Evolutionary conservation across 768 basidiomycete genomes (phyloP).

Genomic region (Leccinum truebloodii): DNA sequence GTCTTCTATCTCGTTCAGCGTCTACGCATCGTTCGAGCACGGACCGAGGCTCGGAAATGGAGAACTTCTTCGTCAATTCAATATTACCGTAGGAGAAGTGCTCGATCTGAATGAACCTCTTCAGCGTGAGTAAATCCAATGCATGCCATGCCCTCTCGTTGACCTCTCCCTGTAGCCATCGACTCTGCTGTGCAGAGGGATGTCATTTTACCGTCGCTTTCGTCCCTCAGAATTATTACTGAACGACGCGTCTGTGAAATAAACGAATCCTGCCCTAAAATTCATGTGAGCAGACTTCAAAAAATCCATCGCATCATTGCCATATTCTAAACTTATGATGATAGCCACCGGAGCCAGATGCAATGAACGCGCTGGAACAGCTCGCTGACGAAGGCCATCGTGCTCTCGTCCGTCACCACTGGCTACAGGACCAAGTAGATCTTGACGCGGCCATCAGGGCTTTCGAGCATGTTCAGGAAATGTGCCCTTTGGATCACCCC

Average conservation of each 20-base stretch:
- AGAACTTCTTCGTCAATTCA: neutral
- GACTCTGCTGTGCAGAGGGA: neutral
- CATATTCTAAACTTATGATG: neutral
- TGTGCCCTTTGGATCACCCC: neutral
- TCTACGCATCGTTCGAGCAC: neutral
- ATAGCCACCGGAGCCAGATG: neutral
- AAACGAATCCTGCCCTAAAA: neutral
- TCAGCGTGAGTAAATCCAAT: neutral
- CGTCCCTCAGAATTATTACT: neutral
- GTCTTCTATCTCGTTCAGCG: neutral
- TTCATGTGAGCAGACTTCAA: neutral
- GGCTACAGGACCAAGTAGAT: neutral
- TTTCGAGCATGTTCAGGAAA: neutral
- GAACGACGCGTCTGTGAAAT: neutral
- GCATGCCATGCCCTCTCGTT: neutral
- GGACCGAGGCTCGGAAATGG: neutral
- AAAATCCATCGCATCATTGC: too few species aligned
- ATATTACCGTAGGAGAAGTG: neutral
- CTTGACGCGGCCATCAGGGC: neutral
- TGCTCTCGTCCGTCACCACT: neutral
- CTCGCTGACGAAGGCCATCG: neutral
- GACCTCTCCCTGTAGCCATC: neutral
- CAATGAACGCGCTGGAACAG: neutral
- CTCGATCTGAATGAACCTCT: neutral
- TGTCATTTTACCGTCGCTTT: neutral